These are phyloP conservation scores for Gossypium anomalum DNA, from an alignment of 345 rosid species.

Conservation along the genomic window DNA sequence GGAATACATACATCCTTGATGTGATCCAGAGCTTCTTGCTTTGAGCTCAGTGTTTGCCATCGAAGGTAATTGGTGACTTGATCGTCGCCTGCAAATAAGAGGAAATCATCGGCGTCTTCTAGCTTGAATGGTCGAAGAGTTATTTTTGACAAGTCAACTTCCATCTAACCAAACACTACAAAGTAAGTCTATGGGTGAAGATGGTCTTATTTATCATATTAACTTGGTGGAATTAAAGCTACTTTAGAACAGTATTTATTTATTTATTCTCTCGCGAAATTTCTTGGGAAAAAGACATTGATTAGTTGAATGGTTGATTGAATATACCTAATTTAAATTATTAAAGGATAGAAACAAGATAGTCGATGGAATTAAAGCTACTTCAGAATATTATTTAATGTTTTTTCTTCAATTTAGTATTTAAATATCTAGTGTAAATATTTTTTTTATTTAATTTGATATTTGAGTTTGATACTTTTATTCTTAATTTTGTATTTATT, in stretches of 20 bases:
- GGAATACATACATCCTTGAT: conserved; percentile 38
- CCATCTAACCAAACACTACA: not conserved
- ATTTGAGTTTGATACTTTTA: too few species aligned
- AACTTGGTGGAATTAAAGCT: not conserved
- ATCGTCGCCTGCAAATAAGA: conserved; percentile 37
- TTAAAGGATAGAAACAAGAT: too few species aligned
- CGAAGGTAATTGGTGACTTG: conserved; percentile 28
- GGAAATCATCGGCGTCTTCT: conserved; percentile 37
- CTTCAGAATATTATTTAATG: too few species aligned
- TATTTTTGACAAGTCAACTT: conserved; percentile 24
- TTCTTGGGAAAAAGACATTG: not conserved
- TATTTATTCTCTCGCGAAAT: not conserved
- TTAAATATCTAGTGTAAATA: too few species aligned
- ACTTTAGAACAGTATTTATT: not conserved
- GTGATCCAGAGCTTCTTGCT: conserved; percentile 35
- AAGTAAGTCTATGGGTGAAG: not conserved
- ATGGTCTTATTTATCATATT: not conserved
- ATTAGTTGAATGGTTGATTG: not conserved
- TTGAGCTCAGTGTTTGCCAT: conserved; percentile 33
- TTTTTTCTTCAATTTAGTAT: too few species aligned
- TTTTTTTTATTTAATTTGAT: too few species aligned
- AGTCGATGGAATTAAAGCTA: too few species aligned
- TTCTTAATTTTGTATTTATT: too few species aligned
- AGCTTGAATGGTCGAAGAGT: conserved; percentile 35
- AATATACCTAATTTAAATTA: not conserved